A percentile compares a stretch with the other conserved stretches of the same genome.
phyloP scores from a whole-genome alignment of 179 eudicot species.

The Gypsophila paniculata region DNA sequence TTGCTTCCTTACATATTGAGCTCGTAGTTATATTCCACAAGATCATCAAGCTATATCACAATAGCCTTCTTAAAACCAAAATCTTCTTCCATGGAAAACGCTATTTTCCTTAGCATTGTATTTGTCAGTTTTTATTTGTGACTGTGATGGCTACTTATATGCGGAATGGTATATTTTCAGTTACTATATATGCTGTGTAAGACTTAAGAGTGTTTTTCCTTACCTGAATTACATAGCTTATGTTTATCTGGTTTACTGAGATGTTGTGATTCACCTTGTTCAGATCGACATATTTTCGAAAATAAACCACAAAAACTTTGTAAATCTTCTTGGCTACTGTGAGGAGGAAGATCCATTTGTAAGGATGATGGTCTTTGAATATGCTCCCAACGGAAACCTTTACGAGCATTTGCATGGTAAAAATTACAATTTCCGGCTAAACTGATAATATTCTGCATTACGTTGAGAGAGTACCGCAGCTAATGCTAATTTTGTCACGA shows the following conservation, averaged over 20 bases:
- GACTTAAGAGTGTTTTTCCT: too few relatives aligned
- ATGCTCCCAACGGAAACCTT: conserved; percentile 78
- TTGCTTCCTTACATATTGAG: neutral
- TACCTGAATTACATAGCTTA: neutral
- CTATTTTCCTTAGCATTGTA: too few relatives aligned
- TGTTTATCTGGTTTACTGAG: conserved; percentile 5
- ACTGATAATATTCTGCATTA: neutral
- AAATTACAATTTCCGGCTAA: neutral
- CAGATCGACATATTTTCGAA: conserved; percentile 67
- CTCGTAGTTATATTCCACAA: conserved; percentile 1
- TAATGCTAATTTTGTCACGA: neutral
- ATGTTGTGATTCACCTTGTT: conserved; percentile 17
- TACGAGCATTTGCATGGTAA: conserved; percentile 91
- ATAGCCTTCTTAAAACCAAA: neutral
- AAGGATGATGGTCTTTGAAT: conserved; percentile 96
- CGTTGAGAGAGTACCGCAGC: neutral
- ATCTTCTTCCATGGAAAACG: too few relatives aligned
- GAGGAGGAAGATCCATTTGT: conserved; percentile 84
- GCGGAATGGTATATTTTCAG: neutral
- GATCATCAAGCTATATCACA: neutral
- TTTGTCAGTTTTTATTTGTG: too few relatives aligned
- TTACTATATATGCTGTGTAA: too few relatives aligned
- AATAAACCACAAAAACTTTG: conserved; percentile 88
- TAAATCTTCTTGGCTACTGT: conserved; percentile 84
- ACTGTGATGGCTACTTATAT: neutral